phyloP scores from a whole-genome alignment of 306 rosid genomes.

The Astragalus membranaceus region DNA sequence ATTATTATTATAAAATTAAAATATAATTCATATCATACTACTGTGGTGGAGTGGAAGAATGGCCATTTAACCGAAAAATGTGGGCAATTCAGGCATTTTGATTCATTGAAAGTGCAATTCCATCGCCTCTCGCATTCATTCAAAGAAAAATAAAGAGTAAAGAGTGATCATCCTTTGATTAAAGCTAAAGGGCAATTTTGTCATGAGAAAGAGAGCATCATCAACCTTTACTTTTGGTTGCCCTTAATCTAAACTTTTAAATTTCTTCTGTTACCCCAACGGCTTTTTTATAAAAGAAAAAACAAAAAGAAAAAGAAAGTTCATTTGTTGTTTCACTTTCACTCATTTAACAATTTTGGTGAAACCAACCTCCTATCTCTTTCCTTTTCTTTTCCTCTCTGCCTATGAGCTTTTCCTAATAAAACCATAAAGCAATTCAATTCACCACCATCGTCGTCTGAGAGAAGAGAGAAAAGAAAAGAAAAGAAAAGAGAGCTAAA shows the following conservation, averaged over 20 bases:
- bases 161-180: constrained; percentile 49
- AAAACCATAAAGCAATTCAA: constrained; percentile 39
- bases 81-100: constrained; percentile 49
- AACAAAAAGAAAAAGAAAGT: background rate
- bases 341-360: constrained; percentile 15
- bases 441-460: constrained; percentile 36
- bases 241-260: constrained; percentile 61
- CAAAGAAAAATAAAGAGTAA: constrained; percentile 64
- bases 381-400: constrained; percentile 15
- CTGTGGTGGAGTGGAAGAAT: background rate
- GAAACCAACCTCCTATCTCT: constrained; percentile 17
- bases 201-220: constrained; percentile 55
- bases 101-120: constrained; percentile 56
- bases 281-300: constrained; percentile 33
- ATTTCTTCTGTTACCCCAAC: constrained; percentile 76
- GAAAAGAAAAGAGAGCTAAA: constrained; percentile 11
- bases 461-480: constrained; percentile 31
- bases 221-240: constrained; percentile 46
- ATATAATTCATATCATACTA: background rate
- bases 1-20: background rate
- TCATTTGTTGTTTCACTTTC: background rate
- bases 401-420: constrained; percentile 43
- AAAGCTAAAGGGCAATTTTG: constrained; percentile 87
- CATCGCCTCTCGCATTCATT: constrained; percentile 43
- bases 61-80: constrained; percentile 26